A percentile compares a stretch with the other conserved stretches of the same genome.
Evolutionary conservation across 2,329 filamentous ascomycete species (phyloP).

Genomic region (Aspergillus aculeatus): DNA sequence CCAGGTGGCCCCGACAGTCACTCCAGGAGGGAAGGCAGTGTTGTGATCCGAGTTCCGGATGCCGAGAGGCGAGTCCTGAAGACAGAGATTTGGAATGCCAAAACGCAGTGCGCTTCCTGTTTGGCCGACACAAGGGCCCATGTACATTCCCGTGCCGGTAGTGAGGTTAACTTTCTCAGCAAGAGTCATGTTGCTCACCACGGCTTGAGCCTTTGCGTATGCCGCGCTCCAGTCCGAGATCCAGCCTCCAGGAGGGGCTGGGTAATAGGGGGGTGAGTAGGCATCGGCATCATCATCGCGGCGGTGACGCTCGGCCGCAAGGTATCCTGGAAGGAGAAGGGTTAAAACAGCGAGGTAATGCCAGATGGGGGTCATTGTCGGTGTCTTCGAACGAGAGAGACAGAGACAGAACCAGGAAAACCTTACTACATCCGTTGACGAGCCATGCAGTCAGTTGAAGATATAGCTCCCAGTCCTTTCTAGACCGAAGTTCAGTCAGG

Average conservation of each 20-base stretch:
- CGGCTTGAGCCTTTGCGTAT: constrained; percentile 65
- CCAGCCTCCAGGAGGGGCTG: constrained; percentile 71
- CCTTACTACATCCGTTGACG: neutral
- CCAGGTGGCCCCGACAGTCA: constrained; percentile 72
- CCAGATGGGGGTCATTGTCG: neutral
- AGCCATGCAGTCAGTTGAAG: neutral
- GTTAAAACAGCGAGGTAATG: neutral
- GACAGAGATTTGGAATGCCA: constrained; percentile 69
- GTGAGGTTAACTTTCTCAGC: constrained; percentile 80
- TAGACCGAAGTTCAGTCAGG: neutral
- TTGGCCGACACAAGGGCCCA: constrained; percentile 75
- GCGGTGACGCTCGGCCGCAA: neutral
- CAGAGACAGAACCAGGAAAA: constrained; percentile 1
- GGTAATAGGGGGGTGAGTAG: constrained; percentile 63
- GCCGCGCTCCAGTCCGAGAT: constrained; percentile 65
- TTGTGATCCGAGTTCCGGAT: constrained; percentile 71
- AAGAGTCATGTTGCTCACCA: constrained; percentile 74
- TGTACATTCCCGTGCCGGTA: constrained; percentile 67
- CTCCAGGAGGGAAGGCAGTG: constrained; percentile 76
- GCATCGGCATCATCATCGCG: constrained; percentile 26
- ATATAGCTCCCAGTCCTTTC: neutral
- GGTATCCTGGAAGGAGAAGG: neutral
- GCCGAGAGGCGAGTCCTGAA: constrained; percentile 70
- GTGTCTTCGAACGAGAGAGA: constrained; percentile 10
- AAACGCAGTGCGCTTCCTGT: constrained; percentile 69